Base-by-base conservation (phyloP, 208 protist genomes). In the Trypanosoma lewisi region DNA sequence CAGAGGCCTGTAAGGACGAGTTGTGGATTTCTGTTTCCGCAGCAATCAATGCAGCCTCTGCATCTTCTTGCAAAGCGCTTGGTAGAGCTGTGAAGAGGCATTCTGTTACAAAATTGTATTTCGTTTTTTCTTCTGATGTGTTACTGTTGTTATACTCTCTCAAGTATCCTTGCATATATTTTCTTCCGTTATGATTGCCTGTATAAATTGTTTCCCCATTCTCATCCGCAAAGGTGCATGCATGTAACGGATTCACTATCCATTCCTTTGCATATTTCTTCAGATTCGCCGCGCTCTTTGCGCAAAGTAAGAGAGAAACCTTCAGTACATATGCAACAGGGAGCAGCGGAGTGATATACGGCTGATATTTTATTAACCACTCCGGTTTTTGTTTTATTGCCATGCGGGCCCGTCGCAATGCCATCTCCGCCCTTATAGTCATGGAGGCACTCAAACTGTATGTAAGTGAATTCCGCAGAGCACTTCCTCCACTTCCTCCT, bases 321-420 rank as follows among this genome's bases (percentile, higher is more conserved):
- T 81, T 80, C 30, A 72, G 68, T 21, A 91, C 84, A 65, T 87
- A 91, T n/a, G 70, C 84, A 4, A 91, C 78, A 5, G 84, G 84
- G 33, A 91, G 77, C 11, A 91, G 73, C 14, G 84, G 81, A 16
- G 84, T 85, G 42, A 87, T 45, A 68, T 91, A 91, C 4, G 80
- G 73, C 58, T 91, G 80, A 58, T 91, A 86, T 28, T 78, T 70
- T 28, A 87, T 58, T 42, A 91, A 51, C 78, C 80, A 87, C 9
- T 80, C 70, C 0, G 80, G 80, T 37, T 71, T 65, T 30, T 78
- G 80, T 31, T 69, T 57, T 17, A 82, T 68, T 31, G 65, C 30
- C 77, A 85, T 78, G n/a, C 84, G 72, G 2, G 84, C 80, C 9
- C 84, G 80, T 50, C 67, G 75, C 66, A 91, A 73, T 16, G 81